Percentiles rank a stretch among this genome's conserved stretches.
Conservation (phyloP, 345 rosid genomes). For the Mallotus nudiflorus region DNA sequence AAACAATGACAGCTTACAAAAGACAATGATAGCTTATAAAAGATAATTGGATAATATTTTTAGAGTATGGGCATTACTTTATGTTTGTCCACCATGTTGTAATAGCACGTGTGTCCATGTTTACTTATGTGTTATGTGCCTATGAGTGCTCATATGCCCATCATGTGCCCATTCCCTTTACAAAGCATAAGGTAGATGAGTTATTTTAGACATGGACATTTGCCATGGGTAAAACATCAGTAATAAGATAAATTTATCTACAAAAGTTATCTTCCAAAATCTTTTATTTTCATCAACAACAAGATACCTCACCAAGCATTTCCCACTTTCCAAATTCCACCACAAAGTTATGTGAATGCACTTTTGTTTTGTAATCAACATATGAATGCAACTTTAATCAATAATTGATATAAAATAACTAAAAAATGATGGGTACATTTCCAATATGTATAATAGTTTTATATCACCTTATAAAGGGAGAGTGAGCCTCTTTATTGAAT, state of each 20-base stretch:
- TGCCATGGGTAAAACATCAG: neutral
- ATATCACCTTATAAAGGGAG: slow-evolving; percentile 61
- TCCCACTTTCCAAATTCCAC: neutral
- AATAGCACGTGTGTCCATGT: too few relatives aligned
- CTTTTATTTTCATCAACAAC: neutral
- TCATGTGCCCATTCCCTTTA: too few relatives aligned
- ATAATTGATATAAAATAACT: too few relatives aligned
- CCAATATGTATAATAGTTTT: slow-evolving; percentile 75
- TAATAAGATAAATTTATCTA: neutral
- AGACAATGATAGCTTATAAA: too few relatives aligned
- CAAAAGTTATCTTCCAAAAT: neutral
- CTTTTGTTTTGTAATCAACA: neutral
- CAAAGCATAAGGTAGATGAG: neutral
- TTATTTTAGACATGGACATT: neutral
- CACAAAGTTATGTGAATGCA: neutral
- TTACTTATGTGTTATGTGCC: too few relatives aligned
- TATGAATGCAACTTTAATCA: too few relatives aligned
- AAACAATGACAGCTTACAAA: too few relatives aligned
- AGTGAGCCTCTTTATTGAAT: slow-evolving; percentile 68
- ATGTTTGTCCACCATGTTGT: too few relatives aligned
- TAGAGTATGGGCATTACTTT: too few relatives aligned
- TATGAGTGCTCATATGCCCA: too few relatives aligned
- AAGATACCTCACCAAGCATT: neutral
- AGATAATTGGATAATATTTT: too few relatives aligned
- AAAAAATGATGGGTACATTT: slow-evolving; percentile 52